Evolutionary conservation across 2,329 filamentous ascomycete genomes (phyloP), one percentile per base, ranked within the genome.

Genomic region (Zopfia rhizophila): DNA sequence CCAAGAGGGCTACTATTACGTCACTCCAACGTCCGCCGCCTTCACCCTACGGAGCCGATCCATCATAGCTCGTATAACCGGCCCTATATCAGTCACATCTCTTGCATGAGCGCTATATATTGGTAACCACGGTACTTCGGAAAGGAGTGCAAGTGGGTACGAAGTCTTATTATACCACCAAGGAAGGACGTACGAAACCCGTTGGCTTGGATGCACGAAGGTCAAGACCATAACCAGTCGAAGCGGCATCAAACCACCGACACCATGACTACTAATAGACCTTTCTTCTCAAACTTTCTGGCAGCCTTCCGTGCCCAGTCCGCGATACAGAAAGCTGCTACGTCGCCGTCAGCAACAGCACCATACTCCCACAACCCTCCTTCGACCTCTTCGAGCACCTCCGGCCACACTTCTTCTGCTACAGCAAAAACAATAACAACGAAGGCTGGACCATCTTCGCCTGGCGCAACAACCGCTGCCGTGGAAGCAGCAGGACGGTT

Each of bases 271-370:
- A 85, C 82, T 54, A 86, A 87, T 73, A 74, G 84, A 46, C 84
- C 80, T 35, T 88, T 88, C 73, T 78, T 88, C 60, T 79, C 83
- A 56, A 84, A 84, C 74, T 86, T 88, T 73, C 79, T 88, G 51
- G 81, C 85, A 35, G 83, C 84, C 52, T 88, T 88, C 63, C 79
- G 85, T 38, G 83, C 85, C 38, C 84, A 87, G 63, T 84, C 83
- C 29, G 76, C 79, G 44, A 78, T 80, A 18, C 75, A 83, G 55
- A 86, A 86, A 61, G 74, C 82, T 17, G 76, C 82, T 8, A 72
- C 73, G n/a, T 67, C 74, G 13, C 60, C 65, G 31, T 56, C 74
- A 21, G 50, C 73, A 16, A 66, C 69, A 4, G 56, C 65, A 27
- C 58, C 73, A 7, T 70, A 72, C 40, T 57, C 70, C 29, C 62